A percentile compares a stretch with the other conserved stretches of the same genome.
These are phyloP conservation scores for Aureobasidium sp. DNA, from an alignment of 2,329 filamentous ascomycete genomes.

Conservation along the genomic window DNA sequence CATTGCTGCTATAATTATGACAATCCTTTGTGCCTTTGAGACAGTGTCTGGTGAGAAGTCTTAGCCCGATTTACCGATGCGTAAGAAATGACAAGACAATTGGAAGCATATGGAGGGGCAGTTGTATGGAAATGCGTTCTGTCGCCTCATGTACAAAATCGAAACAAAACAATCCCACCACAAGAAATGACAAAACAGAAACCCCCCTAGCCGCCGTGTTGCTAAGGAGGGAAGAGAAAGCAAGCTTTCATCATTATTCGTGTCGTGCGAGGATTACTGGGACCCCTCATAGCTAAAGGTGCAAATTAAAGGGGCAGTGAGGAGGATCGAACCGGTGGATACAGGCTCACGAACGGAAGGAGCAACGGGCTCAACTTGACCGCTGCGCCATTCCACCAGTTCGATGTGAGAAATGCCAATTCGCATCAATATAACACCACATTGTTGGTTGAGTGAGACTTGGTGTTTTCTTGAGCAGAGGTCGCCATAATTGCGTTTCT, in stretches of 20 bases:
- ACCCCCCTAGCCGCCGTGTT: not conserved
- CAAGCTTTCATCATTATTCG: not conserved
- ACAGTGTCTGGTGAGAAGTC: not conserved
- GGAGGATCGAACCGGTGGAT: not conserved
- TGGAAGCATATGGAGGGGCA: too few species aligned
- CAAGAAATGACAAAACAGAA: not conserved
- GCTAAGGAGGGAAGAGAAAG: not conserved
- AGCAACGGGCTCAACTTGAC: not conserved
- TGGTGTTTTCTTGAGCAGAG: not conserved
- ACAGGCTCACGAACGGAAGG: not conserved
- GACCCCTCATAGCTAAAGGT: not conserved
- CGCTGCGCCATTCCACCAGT: not conserved
- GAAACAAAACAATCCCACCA: not conserved
- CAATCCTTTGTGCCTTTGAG: not conserved
- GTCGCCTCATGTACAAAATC: too few species aligned
- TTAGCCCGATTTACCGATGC: not conserved
- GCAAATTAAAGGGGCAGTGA: not conserved
- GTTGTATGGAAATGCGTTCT: too few species aligned
- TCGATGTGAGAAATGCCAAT: not conserved
- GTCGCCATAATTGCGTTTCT: not conserved
- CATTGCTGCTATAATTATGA: not conserved
- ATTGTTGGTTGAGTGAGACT: not conserved
- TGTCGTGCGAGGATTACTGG: not conserved
- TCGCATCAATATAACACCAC: not conserved
- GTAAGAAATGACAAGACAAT: too few species aligned